Conservation (phyloP, 768 basidiomycete genomes). For the Panaeolus cyanescens region DNA sequence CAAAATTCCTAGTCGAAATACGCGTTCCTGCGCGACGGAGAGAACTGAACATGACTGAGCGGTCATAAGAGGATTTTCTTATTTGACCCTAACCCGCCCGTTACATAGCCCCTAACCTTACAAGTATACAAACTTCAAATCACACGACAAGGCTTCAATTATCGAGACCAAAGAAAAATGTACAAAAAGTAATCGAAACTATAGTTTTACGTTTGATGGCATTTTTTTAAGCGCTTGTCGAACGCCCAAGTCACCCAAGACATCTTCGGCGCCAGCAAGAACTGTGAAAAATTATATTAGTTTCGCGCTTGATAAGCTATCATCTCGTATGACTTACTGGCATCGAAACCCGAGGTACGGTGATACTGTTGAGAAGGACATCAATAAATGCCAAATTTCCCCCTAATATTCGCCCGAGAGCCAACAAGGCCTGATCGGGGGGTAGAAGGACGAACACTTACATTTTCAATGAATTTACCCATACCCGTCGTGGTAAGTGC, state of each 20-base stretch:
- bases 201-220: constrained; percentile 30
- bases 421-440: neutral
- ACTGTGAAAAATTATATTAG: constrained; percentile 33
- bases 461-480: constrained; percentile 84
- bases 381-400: neutral
- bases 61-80: constrained; percentile 11
- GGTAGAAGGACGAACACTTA: constrained; percentile 32
- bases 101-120: neutral
- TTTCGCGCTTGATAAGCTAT: constrained; percentile 5
- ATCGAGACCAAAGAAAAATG: neutral
- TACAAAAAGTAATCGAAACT: neutral
- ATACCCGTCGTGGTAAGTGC: constrained; percentile 86
- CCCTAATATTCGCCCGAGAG: neutral
- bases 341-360: constrained; percentile 81
- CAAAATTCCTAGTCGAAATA: constrained; percentile 16
- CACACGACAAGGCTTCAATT: neutral
- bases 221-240: constrained; percentile 33
- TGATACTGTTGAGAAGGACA: constrained; percentile 55
- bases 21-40: constrained; percentile 21
- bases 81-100: constrained; percentile 25
- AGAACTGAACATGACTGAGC: constrained; percentile 23
- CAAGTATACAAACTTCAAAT: neutral
- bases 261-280: constrained; percentile 60
- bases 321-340: constrained; percentile 45
- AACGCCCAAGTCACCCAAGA: constrained; percentile 24